These are phyloP conservation scores for Podaxis mareebaensis DNA, from an alignment of 768 basidiomycete species.

Conservation along the genomic window DNA sequence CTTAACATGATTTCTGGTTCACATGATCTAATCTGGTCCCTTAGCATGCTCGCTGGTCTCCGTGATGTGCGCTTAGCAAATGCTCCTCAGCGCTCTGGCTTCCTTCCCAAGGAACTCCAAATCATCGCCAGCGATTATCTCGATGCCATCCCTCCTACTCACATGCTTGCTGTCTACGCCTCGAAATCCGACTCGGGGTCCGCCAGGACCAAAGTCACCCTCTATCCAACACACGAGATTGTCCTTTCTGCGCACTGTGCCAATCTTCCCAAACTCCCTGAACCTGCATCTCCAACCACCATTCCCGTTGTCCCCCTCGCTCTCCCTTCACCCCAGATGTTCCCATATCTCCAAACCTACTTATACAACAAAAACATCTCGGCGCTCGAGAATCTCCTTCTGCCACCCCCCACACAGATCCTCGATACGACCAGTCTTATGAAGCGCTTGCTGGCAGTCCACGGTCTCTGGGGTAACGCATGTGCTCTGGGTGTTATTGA, in stretches of 20 bases:
- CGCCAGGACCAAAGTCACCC: constrained; percentile 32
- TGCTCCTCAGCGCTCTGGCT: constrained; percentile 12
- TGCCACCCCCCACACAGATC: constrained; percentile 31
- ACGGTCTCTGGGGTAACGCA: constrained; percentile 73
- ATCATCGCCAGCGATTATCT: constrained; percentile 25
- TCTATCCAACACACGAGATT: constrained; percentile 71
- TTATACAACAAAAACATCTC: constrained; percentile 63
- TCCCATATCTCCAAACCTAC: constrained; percentile 59
- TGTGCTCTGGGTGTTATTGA: constrained; percentile 71
- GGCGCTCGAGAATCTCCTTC: constrained; percentile 51
- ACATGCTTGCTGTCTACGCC: constrained; percentile 54
- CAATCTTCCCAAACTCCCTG: constrained; percentile 56
- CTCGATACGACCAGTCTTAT: constrained; percentile 36
- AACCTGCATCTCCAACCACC: constrained; percentile 33
- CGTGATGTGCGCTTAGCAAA: constrained; percentile 7
- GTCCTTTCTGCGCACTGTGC: constrained; percentile 72
- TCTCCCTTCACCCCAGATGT: constrained; percentile 63
- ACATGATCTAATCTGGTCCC: not conserved
- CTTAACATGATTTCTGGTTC: not conserved
- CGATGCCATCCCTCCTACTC: constrained; percentile 42
- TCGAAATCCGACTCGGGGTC: constrained; percentile 23
- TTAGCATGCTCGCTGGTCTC: constrained; percentile 14
- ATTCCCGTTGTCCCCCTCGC: constrained; percentile 66
- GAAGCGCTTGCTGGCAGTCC: constrained; percentile 44
- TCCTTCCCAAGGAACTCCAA: constrained; percentile 24